phyloP scores from a whole-genome alignment of 345 rosid genomes.

The Populus ilicifolia region DNA sequence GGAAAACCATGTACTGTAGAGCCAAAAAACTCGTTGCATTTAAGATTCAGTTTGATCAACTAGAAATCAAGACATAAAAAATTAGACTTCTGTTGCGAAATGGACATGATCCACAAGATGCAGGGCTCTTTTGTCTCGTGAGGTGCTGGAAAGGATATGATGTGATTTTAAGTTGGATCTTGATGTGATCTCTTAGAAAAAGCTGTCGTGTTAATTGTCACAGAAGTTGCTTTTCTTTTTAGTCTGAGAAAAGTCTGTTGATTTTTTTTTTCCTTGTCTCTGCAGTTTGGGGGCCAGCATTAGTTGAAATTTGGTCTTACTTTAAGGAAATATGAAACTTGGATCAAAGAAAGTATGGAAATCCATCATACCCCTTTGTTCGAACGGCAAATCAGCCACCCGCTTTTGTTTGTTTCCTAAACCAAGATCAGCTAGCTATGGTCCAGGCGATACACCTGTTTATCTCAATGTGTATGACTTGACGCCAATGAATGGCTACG shows the following conservation, averaged over 20 bases:
- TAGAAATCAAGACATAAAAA: not conserved
- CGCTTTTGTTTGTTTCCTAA: conserved; percentile 33
- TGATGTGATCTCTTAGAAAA: not conserved
- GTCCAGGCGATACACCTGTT: conserved; percentile 27
- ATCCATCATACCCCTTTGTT: conserved; percentile 26
- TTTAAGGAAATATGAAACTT: conserved; percentile 26
- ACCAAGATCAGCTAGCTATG: conserved; percentile 18
- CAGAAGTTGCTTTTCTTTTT: not conserved
- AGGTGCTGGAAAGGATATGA: not conserved
- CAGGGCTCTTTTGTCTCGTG: not conserved
- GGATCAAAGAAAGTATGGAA: conserved; percentile 29
- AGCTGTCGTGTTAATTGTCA: not conserved
- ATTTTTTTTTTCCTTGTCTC: conserved; percentile 2
- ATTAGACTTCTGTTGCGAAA: not conserved
- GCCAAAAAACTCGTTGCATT: not conserved
- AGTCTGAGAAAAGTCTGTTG: not conserved
- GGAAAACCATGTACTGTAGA: not conserved
- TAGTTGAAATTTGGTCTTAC: conserved; percentile 19
- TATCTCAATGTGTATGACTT: conserved; percentile 33
- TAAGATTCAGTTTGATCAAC: not conserved
- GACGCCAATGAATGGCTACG: conserved; percentile 36
- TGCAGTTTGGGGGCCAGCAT: conserved; percentile 41
- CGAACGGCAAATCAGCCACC: conserved; percentile 27
- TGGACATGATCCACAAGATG: not conserved
- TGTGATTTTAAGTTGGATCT: not conserved